Conservation (phyloP, 2,329 filamentous ascomycete species). For the Aspergillus cejpii region DNA sequence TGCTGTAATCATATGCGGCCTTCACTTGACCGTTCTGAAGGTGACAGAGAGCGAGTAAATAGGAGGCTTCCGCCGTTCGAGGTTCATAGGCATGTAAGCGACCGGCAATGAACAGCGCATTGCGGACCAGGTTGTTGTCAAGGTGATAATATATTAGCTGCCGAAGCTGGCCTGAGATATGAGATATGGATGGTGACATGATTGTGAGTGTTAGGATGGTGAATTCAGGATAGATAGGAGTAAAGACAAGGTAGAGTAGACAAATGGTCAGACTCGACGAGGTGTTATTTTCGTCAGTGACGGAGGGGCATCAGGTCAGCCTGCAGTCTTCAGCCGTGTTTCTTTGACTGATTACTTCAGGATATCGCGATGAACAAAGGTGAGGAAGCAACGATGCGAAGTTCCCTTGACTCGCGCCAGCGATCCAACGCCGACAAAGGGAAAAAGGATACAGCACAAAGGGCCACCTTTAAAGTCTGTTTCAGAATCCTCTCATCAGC, state of each 20-base stretch:
- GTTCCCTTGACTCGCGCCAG: not conserved
- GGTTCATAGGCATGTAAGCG: slow-evolving; percentile 78
- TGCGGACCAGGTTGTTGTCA: slow-evolving; percentile 82
- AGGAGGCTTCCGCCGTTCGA: slow-evolving; percentile 69
- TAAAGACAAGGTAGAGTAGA: slow-evolving; percentile 1
- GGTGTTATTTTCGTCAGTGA: not conserved
- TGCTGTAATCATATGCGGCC: slow-evolving; percentile 77
- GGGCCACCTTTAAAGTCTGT: not conserved
- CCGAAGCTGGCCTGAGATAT: slow-evolving; percentile 55
- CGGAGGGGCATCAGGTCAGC: not conserved
- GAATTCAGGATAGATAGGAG: not conserved
- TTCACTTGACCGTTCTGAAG: slow-evolving; percentile 74
- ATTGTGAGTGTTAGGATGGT: slow-evolving; percentile 8
- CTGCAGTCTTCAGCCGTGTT: not conserved
- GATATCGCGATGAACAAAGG: slow-evolving; percentile 7
- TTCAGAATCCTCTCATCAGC: slow-evolving; percentile 1
- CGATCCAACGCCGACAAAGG: not conserved
- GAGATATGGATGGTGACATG: slow-evolving; percentile 52
- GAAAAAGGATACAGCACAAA: not conserved
- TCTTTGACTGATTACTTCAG: not conserved
- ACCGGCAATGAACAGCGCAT: slow-evolving; percentile 89
- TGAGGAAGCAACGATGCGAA: slow-evolving; percentile 15
- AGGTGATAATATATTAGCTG: slow-evolving; percentile 66
- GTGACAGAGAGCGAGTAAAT: slow-evolving; percentile 79
- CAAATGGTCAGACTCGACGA: not conserved